Evolutionary conservation across 1,284 basidiomycete genomes (phyloP), one percentile per base, ranked within the genome.

Genomic region (Cystobasidium sp.): DNA sequence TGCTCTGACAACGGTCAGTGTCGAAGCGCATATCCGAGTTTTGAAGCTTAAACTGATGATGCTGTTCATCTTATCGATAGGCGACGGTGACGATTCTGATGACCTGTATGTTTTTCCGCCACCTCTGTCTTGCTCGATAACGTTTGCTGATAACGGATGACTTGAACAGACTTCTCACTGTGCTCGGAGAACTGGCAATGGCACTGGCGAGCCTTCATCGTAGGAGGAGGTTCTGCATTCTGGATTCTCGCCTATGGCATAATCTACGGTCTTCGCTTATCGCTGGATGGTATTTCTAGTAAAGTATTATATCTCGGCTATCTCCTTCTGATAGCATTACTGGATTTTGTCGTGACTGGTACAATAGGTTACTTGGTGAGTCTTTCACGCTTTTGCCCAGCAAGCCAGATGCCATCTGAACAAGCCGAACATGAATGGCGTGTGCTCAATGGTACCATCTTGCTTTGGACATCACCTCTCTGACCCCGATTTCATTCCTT

Each of bases 141-240:
- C 12, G 49, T 55, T n/a, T 16, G 77, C 78, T 9, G 79, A 81
- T 37, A 4, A 47, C 67, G 76, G 78, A 18, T n/a, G 39, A 20
- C 79, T 78, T 51, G 4, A 31, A 71, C 78, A 77, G 83, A 99
- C 85, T 97, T 97, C 82, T 86, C 90, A 74, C 87, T 99, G 16
- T 98, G 95, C 78, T 91, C 93, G 10, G 96, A 98, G 82, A 95
- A 99, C 80, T 98, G 97, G 83, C 86, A 93, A 89, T 99, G 95
- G 95, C 95, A 99, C 77, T 98, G 96, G 95, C 88, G 94, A 53
- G 87, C 93, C 5, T 97, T 98, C 86, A 82, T 97, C 77, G 91
- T 90, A n/a, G 96, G 95, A 43, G 96, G 94, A 6, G 94, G 94
- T 22, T 92, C 91, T 75, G 91, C 94, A 0, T 89, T 97, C 82